A percentile compares a stretch with the other conserved stretches of the same genome.
Conservation (phyloP, 2,329 filamentous ascomycete species). For the Lasiodiplodia citricola region DNA sequence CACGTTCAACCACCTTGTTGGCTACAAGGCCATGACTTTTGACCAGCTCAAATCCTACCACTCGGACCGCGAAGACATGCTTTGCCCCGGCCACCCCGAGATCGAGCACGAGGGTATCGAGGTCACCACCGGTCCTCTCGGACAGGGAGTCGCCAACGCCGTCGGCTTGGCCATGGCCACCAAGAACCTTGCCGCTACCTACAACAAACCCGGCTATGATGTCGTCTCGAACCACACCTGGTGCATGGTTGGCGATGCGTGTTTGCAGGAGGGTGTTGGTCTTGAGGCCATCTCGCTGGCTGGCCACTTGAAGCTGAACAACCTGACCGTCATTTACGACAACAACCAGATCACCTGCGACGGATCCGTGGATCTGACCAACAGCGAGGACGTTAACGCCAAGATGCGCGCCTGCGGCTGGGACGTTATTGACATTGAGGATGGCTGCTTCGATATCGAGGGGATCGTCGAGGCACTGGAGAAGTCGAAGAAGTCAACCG, state of each 20-base stretch:
- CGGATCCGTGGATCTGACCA: slow-evolving; percentile 59
- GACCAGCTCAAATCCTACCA: slow-evolving; percentile 64
- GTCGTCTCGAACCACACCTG: slow-evolving; percentile 59
- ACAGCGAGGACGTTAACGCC: slow-evolving; percentile 62
- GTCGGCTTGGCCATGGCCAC: slow-evolving; percentile 64
- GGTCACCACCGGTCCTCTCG: slow-evolving; percentile 64
- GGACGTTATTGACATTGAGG: slow-evolving; percentile 60
- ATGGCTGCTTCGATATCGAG: slow-evolving; percentile 59
- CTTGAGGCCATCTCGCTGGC: slow-evolving; percentile 63
- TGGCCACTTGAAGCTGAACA: slow-evolving; percentile 61
- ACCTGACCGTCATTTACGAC: slow-evolving; percentile 64
- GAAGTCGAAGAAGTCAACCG: slow-evolving; percentile 48
- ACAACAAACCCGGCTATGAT: slow-evolving; percentile 57
- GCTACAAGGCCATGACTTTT: slow-evolving; percentile 61
- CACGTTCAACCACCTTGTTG: slow-evolving; percentile 58
- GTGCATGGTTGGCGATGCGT: slow-evolving; percentile 65
- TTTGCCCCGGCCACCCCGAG: slow-evolving; percentile 63
- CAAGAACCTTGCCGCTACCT: slow-evolving; percentile 61
- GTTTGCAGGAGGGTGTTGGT: slow-evolving; percentile 63
- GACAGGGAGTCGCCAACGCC: slow-evolving; percentile 66
- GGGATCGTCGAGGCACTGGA: slow-evolving; percentile 55
- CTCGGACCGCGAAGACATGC: slow-evolving; percentile 52
- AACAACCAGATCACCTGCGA: slow-evolving; percentile 68
- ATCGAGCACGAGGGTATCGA: slow-evolving; percentile 64
- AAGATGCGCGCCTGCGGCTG: slow-evolving; percentile 65